Base-by-base conservation (phyloP, 2,329 filamentous ascomycete species). In the Ceratocystis harringtonii region DNA sequence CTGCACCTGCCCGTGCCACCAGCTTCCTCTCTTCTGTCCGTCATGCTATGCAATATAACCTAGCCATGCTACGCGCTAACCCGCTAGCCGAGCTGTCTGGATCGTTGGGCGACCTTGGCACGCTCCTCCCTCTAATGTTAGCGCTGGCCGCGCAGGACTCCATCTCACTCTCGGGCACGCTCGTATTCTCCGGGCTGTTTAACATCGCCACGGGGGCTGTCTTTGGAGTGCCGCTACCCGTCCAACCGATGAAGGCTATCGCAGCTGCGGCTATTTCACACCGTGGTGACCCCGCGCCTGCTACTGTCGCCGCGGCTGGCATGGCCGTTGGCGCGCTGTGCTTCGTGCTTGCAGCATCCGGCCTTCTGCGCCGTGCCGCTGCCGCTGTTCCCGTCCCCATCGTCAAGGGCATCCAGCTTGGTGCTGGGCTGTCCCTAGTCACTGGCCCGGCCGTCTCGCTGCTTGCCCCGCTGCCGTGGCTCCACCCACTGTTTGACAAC, bases 371-470 rank as follows among this genome's bases (percentile, higher is more conserved):
- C 66, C 87, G 85, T 80, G 85, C 90, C 63, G 86, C 88, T 7
- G 76, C 79, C n/a, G 79, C 85, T 15, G 87, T 95, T 7, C 92
- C 92, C 0, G 83, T 92, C 15, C 89, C 92, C 0, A 88, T 97
- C 0, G 86, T 97, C 64, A 96, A 95, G 73, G 92, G 92, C 36
- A 96, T 97, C 69, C 94, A 97, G 75, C 84, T 96, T 61, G 92
- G 92, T 45, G 92, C 92, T 3, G 92, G 92, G 1, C 78, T 97
- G 61, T 90, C 88, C 17, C 81, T 97, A 17, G 82, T 91, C 64
- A 81, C 95, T 66, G 88, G 89, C 12, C 89, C 90, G 6, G 90
- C 89, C 2, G 78, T 80, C 0, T 81, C 78, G 60, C 80, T 95
- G 66, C 79, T 94, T 12, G 78, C 80, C 19, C 84, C 84, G 1